A percentile compares a stretch with the other conserved stretches of the same genome.
Evolutionary conservation across 257 asterid genomes (phyloP).

Genomic region (Plectranthus barbatus): DNA sequence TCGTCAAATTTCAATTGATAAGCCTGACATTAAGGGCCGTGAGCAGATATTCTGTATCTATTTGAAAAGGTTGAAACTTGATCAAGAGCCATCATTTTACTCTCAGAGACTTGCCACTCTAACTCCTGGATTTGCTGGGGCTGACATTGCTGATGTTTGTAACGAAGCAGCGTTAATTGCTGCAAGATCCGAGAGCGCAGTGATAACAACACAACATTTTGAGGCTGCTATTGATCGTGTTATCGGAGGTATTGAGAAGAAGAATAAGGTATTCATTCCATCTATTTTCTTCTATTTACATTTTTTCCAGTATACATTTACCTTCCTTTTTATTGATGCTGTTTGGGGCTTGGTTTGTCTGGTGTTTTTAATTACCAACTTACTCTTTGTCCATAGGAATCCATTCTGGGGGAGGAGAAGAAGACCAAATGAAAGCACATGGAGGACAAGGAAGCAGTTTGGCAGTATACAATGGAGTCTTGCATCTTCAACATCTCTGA

Average conservation of each 20-base stretch:
- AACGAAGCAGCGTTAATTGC: slow-evolving; percentile 95
- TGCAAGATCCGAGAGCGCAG: slow-evolving; percentile 49
- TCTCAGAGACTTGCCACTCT: slow-evolving; percentile 88
- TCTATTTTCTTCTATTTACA: not conserved
- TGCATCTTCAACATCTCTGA: too few species aligned
- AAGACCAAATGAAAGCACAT: too few species aligned
- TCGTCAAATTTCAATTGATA: slow-evolving; percentile 79
- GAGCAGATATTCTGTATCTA: slow-evolving; percentile 78
- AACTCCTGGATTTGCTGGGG: slow-evolving; percentile 97
- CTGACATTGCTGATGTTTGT: slow-evolving; percentile 90
- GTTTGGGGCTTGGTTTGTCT: too few species aligned
- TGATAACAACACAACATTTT: slow-evolving; percentile 66
- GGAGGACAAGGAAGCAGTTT: too few species aligned
- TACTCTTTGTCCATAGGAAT: too few species aligned
- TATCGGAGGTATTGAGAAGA: slow-evolving; percentile 94
- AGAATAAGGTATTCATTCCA: slow-evolving; percentile 45
- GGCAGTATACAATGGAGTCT: too few species aligned
- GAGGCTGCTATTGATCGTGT: slow-evolving; percentile 87
- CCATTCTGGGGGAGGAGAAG: too few species aligned
- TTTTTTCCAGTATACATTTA: too few species aligned
- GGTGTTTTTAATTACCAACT: too few species aligned
- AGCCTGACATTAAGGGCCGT: slow-evolving; percentile 85
- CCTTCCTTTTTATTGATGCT: slow-evolving; percentile 36
- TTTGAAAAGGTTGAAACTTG: slow-evolving; percentile 70
- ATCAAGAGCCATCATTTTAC: slow-evolving; percentile 57